Conservation (phyloP, 371 early-diverging fungal species). For the Massospora cicadina region DNA sequence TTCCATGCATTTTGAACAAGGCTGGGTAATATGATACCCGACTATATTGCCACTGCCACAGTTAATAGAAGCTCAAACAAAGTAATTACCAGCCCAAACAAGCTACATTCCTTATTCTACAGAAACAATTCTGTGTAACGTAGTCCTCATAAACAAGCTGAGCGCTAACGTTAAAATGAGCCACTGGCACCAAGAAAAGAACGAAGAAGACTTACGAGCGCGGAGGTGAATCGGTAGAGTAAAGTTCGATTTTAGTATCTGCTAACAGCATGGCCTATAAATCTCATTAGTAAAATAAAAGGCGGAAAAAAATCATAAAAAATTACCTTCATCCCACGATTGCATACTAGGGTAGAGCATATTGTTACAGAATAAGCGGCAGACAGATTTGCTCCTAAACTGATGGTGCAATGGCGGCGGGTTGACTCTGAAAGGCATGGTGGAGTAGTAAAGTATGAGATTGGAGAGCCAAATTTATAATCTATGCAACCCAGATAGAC, state of each 20-base stretch:
- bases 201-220: slow-evolving; percentile 31
- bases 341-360: slow-evolving; percentile 39
- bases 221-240: slow-evolving; percentile 76
- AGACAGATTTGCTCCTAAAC: slow-evolving; percentile 29
- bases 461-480: not conserved
- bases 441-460: not conserved
- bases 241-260: slow-evolving; percentile 65
- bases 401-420: slow-evolving; percentile 17
- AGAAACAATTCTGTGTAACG: slow-evolving; percentile 73
- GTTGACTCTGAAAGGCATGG: not conserved
- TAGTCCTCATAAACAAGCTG: slow-evolving; percentile 81
- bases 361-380: slow-evolving; percentile 32
- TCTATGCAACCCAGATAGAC: no score
- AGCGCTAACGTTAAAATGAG: slow-evolving; percentile 27
- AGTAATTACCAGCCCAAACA: slow-evolving; percentile 69
- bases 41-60: slow-evolving; percentile 64
- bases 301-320: not conserved
- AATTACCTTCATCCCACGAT: slow-evolving; percentile 50
- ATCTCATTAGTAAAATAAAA: not conserved
- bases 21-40: slow-evolving; percentile 91
- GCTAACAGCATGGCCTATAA: slow-evolving; percentile 62
- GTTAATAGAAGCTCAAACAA: not conserved
- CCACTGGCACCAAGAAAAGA: not conserved
- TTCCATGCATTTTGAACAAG: slow-evolving; percentile 75
- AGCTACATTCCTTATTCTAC: slow-evolving; percentile 85